phyloP scores from a whole-genome alignment of 192 early-diverging fungal genomes.

The Umbelopsis sp. region DNA sequence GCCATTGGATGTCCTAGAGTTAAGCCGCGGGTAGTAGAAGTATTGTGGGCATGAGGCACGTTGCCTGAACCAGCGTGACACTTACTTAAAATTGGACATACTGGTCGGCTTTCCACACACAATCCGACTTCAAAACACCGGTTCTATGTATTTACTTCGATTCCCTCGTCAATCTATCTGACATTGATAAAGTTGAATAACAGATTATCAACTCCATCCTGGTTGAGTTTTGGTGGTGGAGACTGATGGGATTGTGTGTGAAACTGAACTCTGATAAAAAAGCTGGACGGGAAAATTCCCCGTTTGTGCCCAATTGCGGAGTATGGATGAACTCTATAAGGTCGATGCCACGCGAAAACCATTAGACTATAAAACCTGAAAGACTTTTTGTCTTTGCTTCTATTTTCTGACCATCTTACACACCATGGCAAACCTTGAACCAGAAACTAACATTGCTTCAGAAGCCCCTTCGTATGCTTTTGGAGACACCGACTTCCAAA shows the following conservation, averaged over 20 bases:
- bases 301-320: not conserved
- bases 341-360: conserved; percentile 8
- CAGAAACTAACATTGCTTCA: not conserved
- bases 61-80: too few relatives aligned
- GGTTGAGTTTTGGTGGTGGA: not conserved
- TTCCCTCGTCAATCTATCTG: too few relatives aligned
- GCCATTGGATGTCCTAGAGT: not conserved
- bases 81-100: too few relatives aligned
- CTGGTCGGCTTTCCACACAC: too few relatives aligned
- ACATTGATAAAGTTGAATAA: too few relatives aligned
- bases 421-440: not conserved
- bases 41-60: too few relatives aligned
- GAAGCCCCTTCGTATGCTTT: conserved; percentile 4
- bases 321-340: not conserved
- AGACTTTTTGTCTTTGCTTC: not conserved
- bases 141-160: too few relatives aligned
- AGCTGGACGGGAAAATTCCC: not conserved
- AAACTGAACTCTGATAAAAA: not conserved
- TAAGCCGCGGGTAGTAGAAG: too few relatives aligned
- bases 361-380: not conserved
- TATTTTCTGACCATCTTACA: not conserved
- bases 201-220: not conserved
- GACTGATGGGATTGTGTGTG: not conserved
- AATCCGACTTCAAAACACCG: too few relatives aligned
- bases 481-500: conserved; percentile 13